A percentile compares a stretch with the other conserved stretches of the same genome.
Evolutionary conservation across 2,329 filamentous ascomycete genomes (phyloP).

Genomic region (Pyricularia sp.): DNA sequence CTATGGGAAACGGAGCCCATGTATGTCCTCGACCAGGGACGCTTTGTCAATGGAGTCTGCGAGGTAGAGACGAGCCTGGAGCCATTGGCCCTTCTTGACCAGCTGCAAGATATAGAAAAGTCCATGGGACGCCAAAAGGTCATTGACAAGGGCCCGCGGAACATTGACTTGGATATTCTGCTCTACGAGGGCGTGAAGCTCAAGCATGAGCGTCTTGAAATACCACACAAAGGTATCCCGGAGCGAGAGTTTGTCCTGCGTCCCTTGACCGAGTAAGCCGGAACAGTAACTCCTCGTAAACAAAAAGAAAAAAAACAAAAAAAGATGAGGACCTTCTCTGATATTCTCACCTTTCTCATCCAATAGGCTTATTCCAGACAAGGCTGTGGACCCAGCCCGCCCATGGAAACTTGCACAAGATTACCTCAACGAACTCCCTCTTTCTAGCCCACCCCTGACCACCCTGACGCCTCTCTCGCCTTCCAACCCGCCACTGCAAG

Average conservation of each 20-base stretch:
- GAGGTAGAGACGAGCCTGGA: slow-evolving; percentile 76
- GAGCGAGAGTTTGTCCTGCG: slow-evolving; percentile 92
- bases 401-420: slow-evolving; percentile 54
- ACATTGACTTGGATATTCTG: slow-evolving; percentile 89
- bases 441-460: slow-evolving; percentile 39
- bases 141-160: slow-evolving; percentile 87
- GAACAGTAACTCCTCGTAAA: slow-evolving; percentile 25
- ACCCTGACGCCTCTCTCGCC: slow-evolving; percentile 47
- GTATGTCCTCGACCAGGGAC: slow-evolving; percentile 85
- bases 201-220: slow-evolving; percentile 61
- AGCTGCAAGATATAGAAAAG: slow-evolving; percentile 76
- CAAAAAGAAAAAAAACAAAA: no score
- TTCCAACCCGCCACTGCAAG: slow-evolving; percentile 43
- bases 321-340: not conserved
- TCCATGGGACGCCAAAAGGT: slow-evolving; percentile 71
- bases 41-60: slow-evolving; percentile 86
- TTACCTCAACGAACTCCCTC: slow-evolving; percentile 49
- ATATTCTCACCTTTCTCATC: slow-evolving; percentile 5
- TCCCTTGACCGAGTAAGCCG: slow-evolving; percentile 68
- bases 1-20: slow-evolving; percentile 95
- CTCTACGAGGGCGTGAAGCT: slow-evolving; percentile 64
- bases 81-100: slow-evolving; percentile 68
- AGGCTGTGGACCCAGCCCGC: slow-evolving; percentile 38
- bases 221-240: slow-evolving; percentile 77
- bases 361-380: slow-evolving; percentile 43